Base-by-base conservation (phyloP, 208 protist species). In the Crithidia brevicula region DNA sequence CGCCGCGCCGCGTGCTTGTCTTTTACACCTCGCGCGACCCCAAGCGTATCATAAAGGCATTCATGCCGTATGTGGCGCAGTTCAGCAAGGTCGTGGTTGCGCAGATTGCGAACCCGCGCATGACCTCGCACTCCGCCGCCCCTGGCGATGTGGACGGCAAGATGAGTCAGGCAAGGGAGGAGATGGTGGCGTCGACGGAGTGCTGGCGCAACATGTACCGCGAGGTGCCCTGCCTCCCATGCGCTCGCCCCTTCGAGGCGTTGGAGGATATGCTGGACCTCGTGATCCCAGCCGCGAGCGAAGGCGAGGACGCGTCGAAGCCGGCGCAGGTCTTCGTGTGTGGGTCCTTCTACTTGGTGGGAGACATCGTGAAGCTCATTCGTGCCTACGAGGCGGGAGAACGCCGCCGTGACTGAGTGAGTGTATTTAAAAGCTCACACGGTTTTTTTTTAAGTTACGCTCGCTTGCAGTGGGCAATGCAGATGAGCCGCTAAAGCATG, bases 341-440 rank as follows among this genome's bases (percentile, higher is more conserved):
- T 42, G 91, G 91, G n/a, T 96, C 91, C n/a, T 91, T 96, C 53
- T 96, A 88, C 59, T 69, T 96, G 20, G 70, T 96, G 11, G 81
- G 78, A 7, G 85, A 96, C 52, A 57, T 94, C 11, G 54, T 93
- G 60, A 80, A 72, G 27, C 74, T 95, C 27, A 36, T 87, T 18
- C 46, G 69, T 7, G 36, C 23, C 22, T 71, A 86, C 40, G 58
- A 80, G 46, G 53, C 50, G 7, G 65, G 65, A 15, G 51, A 25
- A 18, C 65, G 62, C 33, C 70, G 63, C 40, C n/a, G 20, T 34
- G 70, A 68, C 20, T 76, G 51, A 45, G 22, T 4, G 7, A 18
- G 33, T 27, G 23, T 22, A n/a, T 53, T 30, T 43, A 15, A 31
- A 25, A 43, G 10, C n/a, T n/a, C n/a, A 9, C 3, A 51, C 8